Conservation (phyloP, 2,329 filamentous ascomycete genomes). For the Fusarium drepaniforme region DNA sequence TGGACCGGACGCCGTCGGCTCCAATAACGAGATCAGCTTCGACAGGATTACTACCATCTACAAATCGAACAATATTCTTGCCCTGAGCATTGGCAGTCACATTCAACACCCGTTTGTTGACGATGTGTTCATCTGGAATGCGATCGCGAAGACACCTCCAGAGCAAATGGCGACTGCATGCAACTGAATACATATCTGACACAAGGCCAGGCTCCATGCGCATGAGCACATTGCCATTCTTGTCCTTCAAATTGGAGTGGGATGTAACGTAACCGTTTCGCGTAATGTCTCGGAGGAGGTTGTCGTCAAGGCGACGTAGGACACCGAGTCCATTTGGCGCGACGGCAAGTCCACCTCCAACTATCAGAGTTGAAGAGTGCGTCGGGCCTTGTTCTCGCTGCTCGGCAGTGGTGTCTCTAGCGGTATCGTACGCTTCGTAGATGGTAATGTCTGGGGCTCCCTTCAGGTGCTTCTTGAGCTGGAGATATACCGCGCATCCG, state of each 20-base stretch:
- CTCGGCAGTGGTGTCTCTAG: constrained; percentile 24
- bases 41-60: constrained; percentile 31
- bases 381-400: constrained; percentile 34
- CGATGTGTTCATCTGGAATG: constrained; percentile 33
- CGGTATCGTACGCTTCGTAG: constrained; percentile 41
- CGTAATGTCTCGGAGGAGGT: constrained; percentile 37
- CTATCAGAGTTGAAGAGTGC: constrained; percentile 39
- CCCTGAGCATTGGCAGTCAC: constrained; percentile 30
- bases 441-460: constrained; percentile 32
- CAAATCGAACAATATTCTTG: constrained; percentile 35
- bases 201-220: constrained; percentile 24
- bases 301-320: constrained; percentile 38
- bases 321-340: constrained; percentile 42
- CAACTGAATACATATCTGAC: constrained; percentile 33
- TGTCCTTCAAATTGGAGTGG: constrained; percentile 39
- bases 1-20: constrained; percentile 40
- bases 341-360: constrained; percentile 42
- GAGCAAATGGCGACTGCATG: constrained; percentile 39
- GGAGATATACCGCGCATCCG: constrained; percentile 40
- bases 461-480: constrained; percentile 39
- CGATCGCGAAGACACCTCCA: constrained; percentile 39
- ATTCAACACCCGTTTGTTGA: constrained; percentile 35
- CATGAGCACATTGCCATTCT: constrained; percentile 37
- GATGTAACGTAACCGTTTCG: constrained; percentile 37
- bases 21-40: constrained; percentile 44